Base-by-base conservation (phyloP, 2,329 filamentous ascomycete species). In the Aureobasidium musti region DNA sequence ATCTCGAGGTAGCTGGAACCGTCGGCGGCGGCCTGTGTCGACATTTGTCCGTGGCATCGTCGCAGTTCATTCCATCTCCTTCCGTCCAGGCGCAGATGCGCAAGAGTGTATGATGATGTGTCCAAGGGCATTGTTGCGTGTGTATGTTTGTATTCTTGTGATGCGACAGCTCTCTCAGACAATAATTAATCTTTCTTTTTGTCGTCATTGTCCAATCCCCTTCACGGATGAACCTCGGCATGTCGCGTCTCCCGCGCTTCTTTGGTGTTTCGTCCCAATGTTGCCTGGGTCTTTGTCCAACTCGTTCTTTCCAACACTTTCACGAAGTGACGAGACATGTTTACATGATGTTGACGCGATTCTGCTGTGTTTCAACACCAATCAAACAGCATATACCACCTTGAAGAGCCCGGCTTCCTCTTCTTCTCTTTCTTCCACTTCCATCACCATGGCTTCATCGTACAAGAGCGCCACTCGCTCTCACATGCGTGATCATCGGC, bases 41-140 rank as follows among this genome's bases (percentile, higher is more conserved):
- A 91, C 75, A 99, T 92, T 79, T 96, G 91, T 56, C 91, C 94
- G 75, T 92, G 88, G 60, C 97, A 85, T 8, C 91, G 88, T 33
- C 95, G 92, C 45, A 99, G 86, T 78, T 99, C 95, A 81, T 99
- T 98, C 95, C 95, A 99, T 73, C 95, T 88, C 68, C 95, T 89
- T 90, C 94, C 83, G 71, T 85, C 83, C 66, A 84, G 79, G 70
- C 83, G 83, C 63, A 85, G 78, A 65, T 95, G 89, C 69, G 92
- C 92, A 69, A 97, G 87, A 59, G 88, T 87, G 83, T 97, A 98
- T 61, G 91, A 92, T 14, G 91, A 94, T 8, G 92, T 97, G 80
- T 97, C 94, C 77, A 98, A 91, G 67, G 94, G 93, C 94, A 97
- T 97, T 72, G 70, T 79, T n/a, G 66, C 28, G 63, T 68, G 79